Conservation (phyloP, 208 protist species). For the Trypanosoma conorhini region DNA sequence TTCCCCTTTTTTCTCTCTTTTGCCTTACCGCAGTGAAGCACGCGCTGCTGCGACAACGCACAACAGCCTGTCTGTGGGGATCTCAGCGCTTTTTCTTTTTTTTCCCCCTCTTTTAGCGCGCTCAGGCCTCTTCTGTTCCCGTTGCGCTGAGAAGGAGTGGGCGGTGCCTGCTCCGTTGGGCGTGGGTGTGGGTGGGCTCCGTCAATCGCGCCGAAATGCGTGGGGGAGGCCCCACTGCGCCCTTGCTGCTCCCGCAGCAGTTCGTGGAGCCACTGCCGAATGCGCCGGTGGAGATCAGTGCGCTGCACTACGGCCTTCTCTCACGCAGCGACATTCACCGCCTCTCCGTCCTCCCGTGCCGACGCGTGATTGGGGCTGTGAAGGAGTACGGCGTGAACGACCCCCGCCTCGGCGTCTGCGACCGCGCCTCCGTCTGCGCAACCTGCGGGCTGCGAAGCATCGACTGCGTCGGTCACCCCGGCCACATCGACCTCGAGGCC, state of each 20-base stretch:
- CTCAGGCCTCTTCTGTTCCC: neutral
- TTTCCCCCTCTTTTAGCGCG: neutral
- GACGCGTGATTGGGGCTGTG: conserved; percentile 64
- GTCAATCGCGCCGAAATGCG: conserved; percentile 2
- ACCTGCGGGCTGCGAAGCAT: conserved; percentile 93
- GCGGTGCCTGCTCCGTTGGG: neutral
- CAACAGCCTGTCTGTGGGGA: neutral
- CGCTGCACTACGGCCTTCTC: conserved; percentile 92
- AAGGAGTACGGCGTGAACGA: conserved; percentile 91
- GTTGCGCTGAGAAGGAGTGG: neutral
- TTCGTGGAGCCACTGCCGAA: conserved; percentile 56
- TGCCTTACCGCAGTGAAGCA: neutral
- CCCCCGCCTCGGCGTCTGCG: conserved; percentile 87
- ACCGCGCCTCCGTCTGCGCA: conserved; percentile 81
- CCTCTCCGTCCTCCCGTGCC: conserved; percentile 76
- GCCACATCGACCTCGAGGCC: conserved; percentile 96
- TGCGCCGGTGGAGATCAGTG: conserved; percentile 66
- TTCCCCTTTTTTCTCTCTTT: neutral
- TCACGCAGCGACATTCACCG: conserved; percentile 83
- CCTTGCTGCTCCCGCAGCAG: conserved; percentile 30
- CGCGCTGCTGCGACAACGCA: neutral
- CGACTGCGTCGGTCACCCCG: conserved; percentile 99
- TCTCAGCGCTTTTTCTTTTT: neutral
- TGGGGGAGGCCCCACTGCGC: neutral
- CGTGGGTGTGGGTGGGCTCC: neutral